Percentiles rank a stretch among this genome's conserved stretches.
Conservation (phyloP, 139 green algal genomes). For the Volvox reticuliferus region DNA sequence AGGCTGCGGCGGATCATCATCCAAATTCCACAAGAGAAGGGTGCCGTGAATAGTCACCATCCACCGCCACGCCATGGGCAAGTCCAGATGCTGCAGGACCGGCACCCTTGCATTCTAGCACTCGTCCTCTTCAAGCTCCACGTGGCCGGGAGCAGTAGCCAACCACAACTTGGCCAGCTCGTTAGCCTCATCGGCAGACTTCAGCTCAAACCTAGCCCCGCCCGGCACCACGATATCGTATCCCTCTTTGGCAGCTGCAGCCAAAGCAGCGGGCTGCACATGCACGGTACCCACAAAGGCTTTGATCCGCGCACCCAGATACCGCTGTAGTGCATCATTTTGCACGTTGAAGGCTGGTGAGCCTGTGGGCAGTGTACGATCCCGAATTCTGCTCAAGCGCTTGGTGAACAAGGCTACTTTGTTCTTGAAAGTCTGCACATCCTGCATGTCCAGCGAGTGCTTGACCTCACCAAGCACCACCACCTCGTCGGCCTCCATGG, state of each 20-base stretch:
- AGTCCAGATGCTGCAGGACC: too few relatives aligned
- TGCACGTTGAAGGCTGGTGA: background rate
- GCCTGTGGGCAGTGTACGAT: background rate
- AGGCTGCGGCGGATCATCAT: too few relatives aligned
- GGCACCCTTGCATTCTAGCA: background rate
- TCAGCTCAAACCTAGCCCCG: background rate
- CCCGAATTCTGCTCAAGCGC: background rate
- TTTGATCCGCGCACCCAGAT: background rate
- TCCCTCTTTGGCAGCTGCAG: background rate
- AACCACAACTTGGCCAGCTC: background rate
- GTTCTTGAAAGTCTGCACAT: background rate
- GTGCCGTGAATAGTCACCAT: too few relatives aligned
- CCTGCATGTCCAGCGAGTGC: background rate
- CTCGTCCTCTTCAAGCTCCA: background rate
- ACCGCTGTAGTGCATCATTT: background rate
- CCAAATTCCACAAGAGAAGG: too few relatives aligned
- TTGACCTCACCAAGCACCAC: slow-evolving; percentile 9
- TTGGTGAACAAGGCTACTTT: background rate
- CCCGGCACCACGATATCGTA: background rate
- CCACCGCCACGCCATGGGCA: too few relatives aligned
- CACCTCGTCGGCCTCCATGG: background rate
- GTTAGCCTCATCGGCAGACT: background rate
- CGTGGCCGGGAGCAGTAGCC: background rate
- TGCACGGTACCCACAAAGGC: background rate
- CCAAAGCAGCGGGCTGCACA: background rate